phyloP scores from a whole-genome alignment of 352 stramenopile species.

The Globisporangium yorkense region DNA sequence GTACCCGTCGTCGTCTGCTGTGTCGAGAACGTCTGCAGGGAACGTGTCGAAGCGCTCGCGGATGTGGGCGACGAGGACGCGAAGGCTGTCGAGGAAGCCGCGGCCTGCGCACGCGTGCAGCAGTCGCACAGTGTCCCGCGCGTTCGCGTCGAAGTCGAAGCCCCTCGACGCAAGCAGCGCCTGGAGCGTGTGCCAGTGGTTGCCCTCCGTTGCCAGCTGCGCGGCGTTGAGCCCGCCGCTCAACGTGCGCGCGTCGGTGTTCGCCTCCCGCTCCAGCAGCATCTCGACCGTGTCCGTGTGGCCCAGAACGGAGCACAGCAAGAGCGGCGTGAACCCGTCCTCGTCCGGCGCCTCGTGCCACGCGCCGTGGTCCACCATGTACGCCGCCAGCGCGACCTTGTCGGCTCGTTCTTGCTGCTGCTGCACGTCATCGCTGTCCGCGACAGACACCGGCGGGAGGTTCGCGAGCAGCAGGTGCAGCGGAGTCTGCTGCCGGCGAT shows the following conservation, averaged over 20 bases:
- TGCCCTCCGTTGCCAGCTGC: slow-evolving; percentile 57
- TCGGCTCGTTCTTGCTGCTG: slow-evolving; percentile 20
- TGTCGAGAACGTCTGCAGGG: slow-evolving; percentile 28
- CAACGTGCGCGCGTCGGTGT: slow-evolving; percentile 37
- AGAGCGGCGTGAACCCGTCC: slow-evolving; percentile 54
- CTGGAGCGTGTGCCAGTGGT: slow-evolving; percentile 38
- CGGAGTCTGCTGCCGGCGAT: slow-evolving; percentile 46
- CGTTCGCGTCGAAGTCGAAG: slow-evolving; percentile 36
- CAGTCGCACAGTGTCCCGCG: slow-evolving; percentile 35
- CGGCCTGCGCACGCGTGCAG: slow-evolving; percentile 59
- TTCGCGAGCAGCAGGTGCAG: slow-evolving; percentile 75
- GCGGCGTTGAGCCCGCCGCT: slow-evolving; percentile 34
- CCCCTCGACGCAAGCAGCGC: slow-evolving; percentile 43
- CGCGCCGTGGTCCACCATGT: slow-evolving; percentile 84
- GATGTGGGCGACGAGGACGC: slow-evolving; percentile 44
- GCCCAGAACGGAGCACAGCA: slow-evolving; percentile 50
- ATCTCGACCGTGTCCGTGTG: slow-evolving; percentile 60
- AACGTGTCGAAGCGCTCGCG: slow-evolving; percentile 20
- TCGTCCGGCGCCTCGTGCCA: slow-evolving; percentile 73
- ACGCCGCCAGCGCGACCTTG: slow-evolving; percentile 48
- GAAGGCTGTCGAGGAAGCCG: slow-evolving; percentile 49
- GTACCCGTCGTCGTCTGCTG: slow-evolving; percentile 60
- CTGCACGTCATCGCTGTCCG: neutral
- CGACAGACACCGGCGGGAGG: slow-evolving; percentile 18
- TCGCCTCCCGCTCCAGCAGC: slow-evolving; percentile 57